Percentiles rank a stretch among this genome's conserved stretches.
phyloP scores from a whole-genome alignment of 768 basidiomycete genomes.

The Amanita inopinata region DNA sequence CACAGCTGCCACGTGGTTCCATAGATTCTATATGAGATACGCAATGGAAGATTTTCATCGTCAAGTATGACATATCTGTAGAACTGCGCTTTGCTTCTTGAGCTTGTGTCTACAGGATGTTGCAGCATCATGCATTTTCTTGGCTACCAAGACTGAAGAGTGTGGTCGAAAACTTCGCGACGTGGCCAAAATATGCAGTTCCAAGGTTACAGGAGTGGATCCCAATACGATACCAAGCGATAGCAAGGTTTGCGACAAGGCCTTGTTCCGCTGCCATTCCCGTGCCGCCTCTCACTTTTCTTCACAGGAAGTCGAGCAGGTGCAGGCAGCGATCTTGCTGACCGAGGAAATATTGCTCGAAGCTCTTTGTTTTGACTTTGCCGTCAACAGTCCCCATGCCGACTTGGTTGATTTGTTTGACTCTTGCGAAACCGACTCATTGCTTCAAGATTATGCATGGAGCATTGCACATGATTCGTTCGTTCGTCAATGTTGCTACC shows the following conservation, averaged over 20 bases:
- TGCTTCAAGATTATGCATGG: constrained; percentile 72
- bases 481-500: constrained; percentile 17
- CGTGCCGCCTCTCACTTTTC: constrained; percentile 6
- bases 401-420: constrained; percentile 68
- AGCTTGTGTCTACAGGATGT: constrained; percentile 45
- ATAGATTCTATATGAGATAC: constrained; percentile 84
- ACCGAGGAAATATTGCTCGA: constrained; percentile 76
- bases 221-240: constrained; percentile 48
- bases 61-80: constrained; percentile 43
- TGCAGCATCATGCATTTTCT: constrained; percentile 78
- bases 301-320: constrained; percentile 63
- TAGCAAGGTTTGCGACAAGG: constrained; percentile 42
- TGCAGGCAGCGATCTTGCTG: constrained; percentile 56
- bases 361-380: constrained; percentile 80
- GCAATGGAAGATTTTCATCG: constrained; percentile 76
- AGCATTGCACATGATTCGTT: constrained; percentile 84
- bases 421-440: constrained; percentile 32
- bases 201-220: constrained; percentile 53
- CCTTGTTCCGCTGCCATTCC: neutral
- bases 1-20: constrained; percentile 86
- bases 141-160: constrained; percentile 89
- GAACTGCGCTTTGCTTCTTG: constrained; percentile 8
- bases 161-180: constrained; percentile 82
- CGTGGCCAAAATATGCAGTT: constrained; percentile 64
- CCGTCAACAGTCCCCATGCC: constrained; percentile 68